A percentile compares a stretch with the other conserved stretches of the same genome.
Evolutionary conservation across 352 stramenopile genomes (phyloP).

Genomic region (Phytopythium aichiense): DNA sequence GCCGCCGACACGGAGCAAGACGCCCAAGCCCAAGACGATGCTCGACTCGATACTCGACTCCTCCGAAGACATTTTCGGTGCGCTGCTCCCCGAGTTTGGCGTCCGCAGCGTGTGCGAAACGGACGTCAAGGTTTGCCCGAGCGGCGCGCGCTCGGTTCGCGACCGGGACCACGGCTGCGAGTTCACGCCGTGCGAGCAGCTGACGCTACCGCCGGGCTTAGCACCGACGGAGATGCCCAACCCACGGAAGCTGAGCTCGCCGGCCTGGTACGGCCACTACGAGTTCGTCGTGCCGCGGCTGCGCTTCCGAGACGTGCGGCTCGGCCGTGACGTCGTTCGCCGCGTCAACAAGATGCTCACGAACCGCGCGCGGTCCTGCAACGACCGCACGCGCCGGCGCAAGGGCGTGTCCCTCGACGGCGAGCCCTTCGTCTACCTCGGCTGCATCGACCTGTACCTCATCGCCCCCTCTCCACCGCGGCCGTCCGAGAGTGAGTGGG

Average conservation of each 20-base stretch:
- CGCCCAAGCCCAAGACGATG: too few relatives aligned
- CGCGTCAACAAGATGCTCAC: conserved; percentile 6
- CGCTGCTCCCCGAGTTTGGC: neutral
- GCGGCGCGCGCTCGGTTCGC: conserved; percentile 33
- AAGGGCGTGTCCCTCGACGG: neutral
- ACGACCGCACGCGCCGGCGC: neutral
- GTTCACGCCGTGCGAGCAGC: conserved; percentile 42
- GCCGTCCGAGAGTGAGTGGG: neutral
- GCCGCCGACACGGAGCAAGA: neutral
- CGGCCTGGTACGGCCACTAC: conserved; percentile 27
- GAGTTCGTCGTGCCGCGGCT: conserved; percentile 27
- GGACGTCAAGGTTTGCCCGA: conserved; percentile 34
- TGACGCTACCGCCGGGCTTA: conserved; percentile 8
- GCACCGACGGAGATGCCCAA: conserved; percentile 4
- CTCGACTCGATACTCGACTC: neutral
- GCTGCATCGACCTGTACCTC: conserved; percentile 10
- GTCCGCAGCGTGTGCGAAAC: conserved; percentile 23
- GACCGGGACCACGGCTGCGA: conserved; percentile 28
- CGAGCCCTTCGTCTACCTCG: conserved; percentile 8
- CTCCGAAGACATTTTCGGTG: conserved; percentile 13
- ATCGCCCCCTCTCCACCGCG: neutral
- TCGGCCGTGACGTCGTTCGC: neutral
- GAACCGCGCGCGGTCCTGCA: neutral
- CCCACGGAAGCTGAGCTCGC: conserved; percentile 11
- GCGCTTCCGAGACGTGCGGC: conserved; percentile 5